A percentile compares a stretch with the other conserved stretches of the same genome.
Evolutionary conservation across 768 basidiomycete species (phyloP).

Genomic region (Tricholoma furcatifolium): DNA sequence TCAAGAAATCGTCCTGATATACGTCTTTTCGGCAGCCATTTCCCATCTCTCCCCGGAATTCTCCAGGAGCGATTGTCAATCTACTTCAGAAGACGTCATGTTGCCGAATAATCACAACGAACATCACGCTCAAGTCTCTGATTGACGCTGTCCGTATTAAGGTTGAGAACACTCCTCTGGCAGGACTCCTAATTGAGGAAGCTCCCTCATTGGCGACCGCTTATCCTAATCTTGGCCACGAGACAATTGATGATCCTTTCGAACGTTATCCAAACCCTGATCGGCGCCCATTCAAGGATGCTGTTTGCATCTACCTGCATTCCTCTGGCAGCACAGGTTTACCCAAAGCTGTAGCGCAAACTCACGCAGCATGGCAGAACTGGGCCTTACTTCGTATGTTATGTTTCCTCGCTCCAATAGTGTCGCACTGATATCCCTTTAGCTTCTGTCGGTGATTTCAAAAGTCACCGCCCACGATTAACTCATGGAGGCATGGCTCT

Average conservation of each 20-base stretch:
- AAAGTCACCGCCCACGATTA: conserved; percentile 1
- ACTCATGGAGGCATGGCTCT: conserved; percentile 23
- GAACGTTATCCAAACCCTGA: conserved; percentile 5
- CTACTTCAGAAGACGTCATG: conserved; percentile 37
- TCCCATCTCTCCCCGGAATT: conserved; percentile 38
- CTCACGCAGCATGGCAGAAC: conserved; percentile 15
- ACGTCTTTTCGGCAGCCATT: conserved; percentile 28
- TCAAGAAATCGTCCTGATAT: neutral
- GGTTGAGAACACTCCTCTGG: conserved; percentile 14
- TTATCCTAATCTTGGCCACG: conserved; percentile 18
- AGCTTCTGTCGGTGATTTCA: conserved; percentile 8
- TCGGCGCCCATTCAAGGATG: neutral
- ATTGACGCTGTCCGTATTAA: conserved; percentile 27
- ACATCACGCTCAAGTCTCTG: conserved; percentile 26
- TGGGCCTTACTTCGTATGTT: conserved; percentile 27
- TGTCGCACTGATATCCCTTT: neutral
- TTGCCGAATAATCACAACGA: conserved; percentile 35
- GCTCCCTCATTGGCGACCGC: conserved; percentile 15
- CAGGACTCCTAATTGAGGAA: conserved; percentile 29
- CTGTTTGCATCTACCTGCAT: conserved; percentile 26
- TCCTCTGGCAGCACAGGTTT: conserved; percentile 40
- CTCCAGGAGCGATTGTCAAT: conserved; percentile 31
- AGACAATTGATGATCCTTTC: conserved; percentile 12
- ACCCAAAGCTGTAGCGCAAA: conserved; percentile 31
- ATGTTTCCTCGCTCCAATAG: neutral